Percentiles rank a stretch among this genome's conserved stretches.
phyloP scores from a whole-genome alignment of 805 yeast genomes.

The Lipomyces starkeyi region DNA sequence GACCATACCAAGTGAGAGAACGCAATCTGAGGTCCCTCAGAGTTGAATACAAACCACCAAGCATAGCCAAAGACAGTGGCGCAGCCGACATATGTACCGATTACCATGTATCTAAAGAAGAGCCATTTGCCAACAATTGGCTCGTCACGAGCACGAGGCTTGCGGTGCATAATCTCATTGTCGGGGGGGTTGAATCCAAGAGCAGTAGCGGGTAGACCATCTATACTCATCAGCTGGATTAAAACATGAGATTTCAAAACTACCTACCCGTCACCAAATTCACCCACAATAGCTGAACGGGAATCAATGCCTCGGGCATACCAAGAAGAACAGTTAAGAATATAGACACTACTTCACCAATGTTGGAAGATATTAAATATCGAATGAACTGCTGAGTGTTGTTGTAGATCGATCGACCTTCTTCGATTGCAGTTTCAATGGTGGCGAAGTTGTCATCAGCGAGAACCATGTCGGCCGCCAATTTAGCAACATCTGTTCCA shows the following conservation, averaged over 20 bases:
- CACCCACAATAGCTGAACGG: constrained; percentile 64
- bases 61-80: constrained; percentile 53
- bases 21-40: constrained; percentile 49
- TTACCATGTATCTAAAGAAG: constrained; percentile 49
- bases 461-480: constrained; percentile 62
- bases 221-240: constrained; percentile 34
- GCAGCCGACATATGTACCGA: constrained; percentile 51
- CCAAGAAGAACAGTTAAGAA: constrained; percentile 61
- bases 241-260: not conserved
- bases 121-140: constrained; percentile 51
- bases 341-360: constrained; percentile 64
- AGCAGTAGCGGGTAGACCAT: constrained; percentile 66
- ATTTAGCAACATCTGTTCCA: constrained; percentile 66
- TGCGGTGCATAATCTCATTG: constrained; percentile 48
- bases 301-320: constrained; percentile 59
- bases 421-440: constrained; percentile 61
- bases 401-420: constrained; percentile 57
- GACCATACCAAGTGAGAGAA: constrained; percentile 42
- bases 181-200: constrained; percentile 57
- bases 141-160: constrained; percentile 50
- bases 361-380: constrained; percentile 58
- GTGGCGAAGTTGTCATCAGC: constrained; percentile 64
- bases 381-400: constrained; percentile 53
- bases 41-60: constrained; percentile 49
- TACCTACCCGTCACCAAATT: constrained; percentile 54